Evolutionary conservation across 345 rosid species (phyloP).

Genomic region (Orychophragmus violaceus): DNA sequence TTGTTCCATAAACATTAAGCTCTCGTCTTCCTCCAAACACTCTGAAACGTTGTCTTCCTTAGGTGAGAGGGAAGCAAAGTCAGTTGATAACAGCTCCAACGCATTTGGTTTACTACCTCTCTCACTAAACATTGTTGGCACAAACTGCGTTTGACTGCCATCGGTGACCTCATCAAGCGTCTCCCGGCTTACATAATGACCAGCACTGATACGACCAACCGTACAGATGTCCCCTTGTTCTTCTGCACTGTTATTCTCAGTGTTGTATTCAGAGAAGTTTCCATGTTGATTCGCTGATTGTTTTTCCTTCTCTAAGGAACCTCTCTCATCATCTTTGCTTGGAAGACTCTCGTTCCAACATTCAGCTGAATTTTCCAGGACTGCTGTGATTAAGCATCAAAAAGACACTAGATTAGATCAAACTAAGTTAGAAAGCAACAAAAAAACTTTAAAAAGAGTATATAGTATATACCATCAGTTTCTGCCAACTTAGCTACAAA

Average conservation of each 20-base stretch:
- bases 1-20: slow-evolving; percentile 4
- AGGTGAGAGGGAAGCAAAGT: not conserved
- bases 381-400: not conserved
- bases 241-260: not conserved
- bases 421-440: not conserved
- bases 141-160: not conserved
- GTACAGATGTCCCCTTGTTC: not conserved
- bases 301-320: not conserved
- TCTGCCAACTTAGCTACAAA: slow-evolving; percentile 5
- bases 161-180: not conserved
- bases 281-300: not conserved
- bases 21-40: slow-evolving; percentile 2
- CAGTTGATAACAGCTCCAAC: slow-evolving; percentile 7
- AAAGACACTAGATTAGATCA: not conserved
- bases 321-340: not conserved
- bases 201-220: too few relatives aligned
- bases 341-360: not conserved
- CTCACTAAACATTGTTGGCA: not conserved
- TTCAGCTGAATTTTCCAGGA: not conserved
- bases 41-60: not conserved
- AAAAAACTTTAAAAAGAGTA: not conserved
- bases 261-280: not conserved
- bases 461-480: too few relatives aligned
- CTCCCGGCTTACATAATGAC: not conserved
- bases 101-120: not conserved